Conservation (phyloP, 208 protist species). For the Crithidia expoeki region DNA sequence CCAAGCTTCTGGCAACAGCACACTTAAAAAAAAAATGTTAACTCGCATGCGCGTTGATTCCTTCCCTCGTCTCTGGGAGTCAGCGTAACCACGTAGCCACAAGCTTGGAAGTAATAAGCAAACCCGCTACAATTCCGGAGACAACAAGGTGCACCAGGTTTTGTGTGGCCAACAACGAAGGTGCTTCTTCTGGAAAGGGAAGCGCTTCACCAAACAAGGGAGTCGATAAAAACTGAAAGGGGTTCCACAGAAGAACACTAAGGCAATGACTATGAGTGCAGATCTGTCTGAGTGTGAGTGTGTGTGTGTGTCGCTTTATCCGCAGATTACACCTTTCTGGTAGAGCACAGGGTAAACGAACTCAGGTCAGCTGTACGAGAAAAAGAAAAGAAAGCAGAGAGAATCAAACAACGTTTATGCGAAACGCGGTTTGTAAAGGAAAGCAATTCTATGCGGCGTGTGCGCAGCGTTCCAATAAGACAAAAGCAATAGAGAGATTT, state of each 20-base stretch:
- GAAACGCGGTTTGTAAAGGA: not conserved
- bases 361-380: too few species aligned
- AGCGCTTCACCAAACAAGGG: not conserved
- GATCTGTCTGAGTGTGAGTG: not conserved
- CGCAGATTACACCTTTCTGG: too few species aligned
- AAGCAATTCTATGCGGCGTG: not conserved
- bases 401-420: not conserved
- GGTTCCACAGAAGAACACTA: not conserved
- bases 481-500: not conserved
- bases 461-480: not conserved
- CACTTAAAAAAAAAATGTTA: too few species aligned
- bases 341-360: not conserved
- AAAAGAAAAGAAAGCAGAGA: not conserved
- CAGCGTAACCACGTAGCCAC: too few species aligned
- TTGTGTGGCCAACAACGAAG: too few species aligned
- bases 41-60: too few species aligned
- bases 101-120: too few species aligned
- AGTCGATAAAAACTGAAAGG: not conserved
- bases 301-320: not conserved
- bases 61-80: too few species aligned
- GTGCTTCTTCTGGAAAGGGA: too few species aligned
- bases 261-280: not conserved
- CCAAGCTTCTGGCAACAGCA: too few species aligned
- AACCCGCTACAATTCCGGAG: too few species aligned
- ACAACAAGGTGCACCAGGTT: too few species aligned